Evolutionary conservation across 1,284 basidiomycete species (phyloP), one percentile per base, ranked within the genome.

Genomic region (Meripilus lineatus): DNA sequence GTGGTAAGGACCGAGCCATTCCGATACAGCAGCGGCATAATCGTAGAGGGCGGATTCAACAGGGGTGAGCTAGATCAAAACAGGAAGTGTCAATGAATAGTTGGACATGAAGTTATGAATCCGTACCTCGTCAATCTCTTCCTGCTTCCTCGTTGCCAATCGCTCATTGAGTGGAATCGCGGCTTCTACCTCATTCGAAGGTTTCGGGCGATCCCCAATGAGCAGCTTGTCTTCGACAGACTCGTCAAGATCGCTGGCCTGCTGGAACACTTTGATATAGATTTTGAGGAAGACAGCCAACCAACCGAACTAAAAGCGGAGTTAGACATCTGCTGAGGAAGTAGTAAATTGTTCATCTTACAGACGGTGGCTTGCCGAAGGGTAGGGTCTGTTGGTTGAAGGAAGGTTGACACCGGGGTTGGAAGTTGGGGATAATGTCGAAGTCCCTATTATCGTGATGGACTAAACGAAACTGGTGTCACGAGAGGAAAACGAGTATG

Each of bases 381-480:
- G 89, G 63, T 15, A 77, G 60, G 0, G 84, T 89, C 58, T 89
- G 85, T 37, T 79, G 65, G 50, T 81, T 72, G 46, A 89, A 72
- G 3, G 70, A 67, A 10, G 66, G 58, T 17, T 66, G 68, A 28
- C 56, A 59, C 32, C 59, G 66, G 1, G 85, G 84, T 56, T 92
- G 89, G 55, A 88, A 86, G 58, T 81, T 81, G 8, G 84, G 77
- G n/a, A 92, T 65, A 44, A 91, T 81, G 36, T 72, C 70, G 53
- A 83, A 83, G 64, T 93, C 90, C 6, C 89, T 81, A 61, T 93
- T 92, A 60, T 93, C 89, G 46, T 82, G 72, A 50, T 89, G 84
- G 44, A 70, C 83, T 85, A 32, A 34, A 18, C 44, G 25, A 14
- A 42, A 50, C 26, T 32, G 41, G 32, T 20, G 39, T 42, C 42